Conservation (phyloP, 495 filamentous ascomycete species). For the Rusavskia elegans region DNA sequence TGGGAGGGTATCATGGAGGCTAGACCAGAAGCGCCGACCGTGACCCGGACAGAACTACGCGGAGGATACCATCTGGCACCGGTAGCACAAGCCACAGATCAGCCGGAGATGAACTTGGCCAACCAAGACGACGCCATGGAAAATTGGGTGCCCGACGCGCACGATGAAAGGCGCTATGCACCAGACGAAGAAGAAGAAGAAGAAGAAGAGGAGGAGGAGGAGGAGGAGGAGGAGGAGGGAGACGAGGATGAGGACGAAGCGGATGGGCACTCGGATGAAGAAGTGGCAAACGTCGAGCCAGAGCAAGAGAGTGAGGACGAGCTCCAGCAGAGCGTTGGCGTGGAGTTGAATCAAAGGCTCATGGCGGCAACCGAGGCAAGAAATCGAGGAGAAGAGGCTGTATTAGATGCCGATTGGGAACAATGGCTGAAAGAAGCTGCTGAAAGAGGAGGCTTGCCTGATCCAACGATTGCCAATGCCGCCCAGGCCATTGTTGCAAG, state of each 20-base stretch:
- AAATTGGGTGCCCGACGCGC: background rate
- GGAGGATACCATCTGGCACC: background rate
- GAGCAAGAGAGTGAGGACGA: slow-evolving; percentile 48
- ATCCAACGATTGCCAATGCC: background rate
- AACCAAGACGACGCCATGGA: slow-evolving; percentile 19
- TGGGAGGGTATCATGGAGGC: slow-evolving; percentile 42
- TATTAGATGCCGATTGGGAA: slow-evolving; percentile 68
- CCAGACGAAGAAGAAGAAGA: slow-evolving; percentile 15
- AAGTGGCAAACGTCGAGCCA: slow-evolving; percentile 13
- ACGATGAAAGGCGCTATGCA: background rate
- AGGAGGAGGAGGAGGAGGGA: slow-evolving; percentile 9
- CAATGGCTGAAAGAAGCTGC: slow-evolving; percentile 73
- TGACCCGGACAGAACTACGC: slow-evolving; percentile 12
- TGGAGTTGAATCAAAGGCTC: slow-evolving; percentile 58
- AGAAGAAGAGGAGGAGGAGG: slow-evolving; percentile 4
- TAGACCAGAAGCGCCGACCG: slow-evolving; percentile 20
- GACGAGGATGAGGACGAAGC: slow-evolving; percentile 17
- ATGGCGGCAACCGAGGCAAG: slow-evolving; percentile 49
- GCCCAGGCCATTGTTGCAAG: background rate
- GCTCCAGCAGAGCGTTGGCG: slow-evolving; percentile 54
- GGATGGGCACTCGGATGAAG: slow-evolving; percentile 17
- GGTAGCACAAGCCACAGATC: background rate
- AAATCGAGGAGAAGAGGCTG: slow-evolving; percentile 44
- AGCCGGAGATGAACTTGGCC: slow-evolving; percentile 12
- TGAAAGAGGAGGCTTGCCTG: slow-evolving; percentile 30